Base-by-base conservation (phyloP, 2,329 filamentous ascomycete species). In the Fusarium subtropicale region DNA sequence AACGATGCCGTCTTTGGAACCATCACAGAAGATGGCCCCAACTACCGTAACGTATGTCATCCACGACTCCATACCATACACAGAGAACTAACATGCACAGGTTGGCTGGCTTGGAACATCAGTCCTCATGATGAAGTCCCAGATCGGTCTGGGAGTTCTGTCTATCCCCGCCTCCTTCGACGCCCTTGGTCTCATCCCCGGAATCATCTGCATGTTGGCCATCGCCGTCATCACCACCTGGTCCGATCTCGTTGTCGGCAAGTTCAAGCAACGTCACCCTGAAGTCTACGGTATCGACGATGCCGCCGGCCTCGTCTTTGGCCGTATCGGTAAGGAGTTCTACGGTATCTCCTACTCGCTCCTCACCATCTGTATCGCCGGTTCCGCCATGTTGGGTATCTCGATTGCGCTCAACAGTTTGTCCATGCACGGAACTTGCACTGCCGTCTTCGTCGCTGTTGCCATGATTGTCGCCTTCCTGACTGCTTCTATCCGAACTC, bases 211-310 rank as follows among this genome's bases (percentile, higher is more conserved):
- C 48, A 76, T 86, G 18, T 47, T 80, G 1, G 64, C 68, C 13
- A 79, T 85, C 28, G 82, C 77, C 2, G 65, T 50, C 33, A 83
- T 85, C 68, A 85, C 83, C 0, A 84, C 81, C 4, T 85, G 83
- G 83, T 84, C 82, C 7, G 79, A 80, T 57, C 84, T 82, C 63
- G 81, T 84, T 20, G 77, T 85, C 12, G 84, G 83, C 15, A 74
- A 76, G 15, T 87, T 87, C 79, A 87, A 87, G 72, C 69, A 83
- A n/a, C 75, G 76, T 24, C 85, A 87, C 64, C 80, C 80, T 4
- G 79, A 83, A 45, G 83, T 87, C 3, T 87, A 87, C 68, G 81
- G 83, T 38, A 85, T 87, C 61, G 85, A 86, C 56, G 85, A 87
- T 66, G 85, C 82, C 2, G 85, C 84, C 22, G 69, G 69, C 7